Evolutionary conservation across 108 stramenopile species (phyloP).

Genomic region (Fragilaria radians): DNA sequence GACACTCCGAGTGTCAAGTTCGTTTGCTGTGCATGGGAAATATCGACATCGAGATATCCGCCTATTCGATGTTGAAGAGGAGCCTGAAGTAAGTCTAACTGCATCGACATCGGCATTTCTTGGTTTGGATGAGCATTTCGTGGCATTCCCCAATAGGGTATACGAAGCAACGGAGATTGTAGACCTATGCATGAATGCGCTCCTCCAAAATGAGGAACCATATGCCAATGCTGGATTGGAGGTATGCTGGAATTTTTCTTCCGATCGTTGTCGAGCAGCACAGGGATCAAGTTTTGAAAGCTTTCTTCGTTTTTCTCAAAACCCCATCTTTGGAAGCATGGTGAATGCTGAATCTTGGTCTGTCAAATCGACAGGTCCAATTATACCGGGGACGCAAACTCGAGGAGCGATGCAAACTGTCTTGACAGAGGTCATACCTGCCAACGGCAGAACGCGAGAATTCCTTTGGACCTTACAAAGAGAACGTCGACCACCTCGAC

Average conservation of each 20-base stretch:
- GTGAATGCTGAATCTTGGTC: constrained; percentile 38
- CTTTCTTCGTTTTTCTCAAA: constrained; percentile 58
- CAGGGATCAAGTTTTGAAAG: constrained; percentile 55
- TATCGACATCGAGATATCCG: background rate
- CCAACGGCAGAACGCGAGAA: constrained; percentile 10
- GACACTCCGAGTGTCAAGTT: too few relatives aligned
- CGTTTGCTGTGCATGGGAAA: too few relatives aligned
- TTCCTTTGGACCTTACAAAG: constrained; percentile 69
- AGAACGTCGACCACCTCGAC: constrained; percentile 72
- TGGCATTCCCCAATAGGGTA: background rate
- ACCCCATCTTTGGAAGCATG: constrained; percentile 68
- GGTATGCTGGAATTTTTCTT: constrained; percentile 66
- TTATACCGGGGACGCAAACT: constrained; percentile 44
- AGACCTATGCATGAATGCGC: constrained; percentile 41
- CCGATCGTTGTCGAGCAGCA: constrained; percentile 65
- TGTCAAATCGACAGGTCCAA: constrained; percentile 46
- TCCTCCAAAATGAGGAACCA: constrained; percentile 34
- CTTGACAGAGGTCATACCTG: constrained; percentile 30
- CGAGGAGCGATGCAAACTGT: constrained; percentile 75
- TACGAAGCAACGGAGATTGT: constrained; percentile 30
- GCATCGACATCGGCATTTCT: background rate
- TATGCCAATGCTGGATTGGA: constrained; percentile 40
- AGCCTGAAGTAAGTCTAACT: background rate
- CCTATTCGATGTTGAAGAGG: background rate
- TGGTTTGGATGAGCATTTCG: constrained; percentile 9